Conservation (phyloP, 306 rosid species). For the Dicorynia guianensis region DNA sequence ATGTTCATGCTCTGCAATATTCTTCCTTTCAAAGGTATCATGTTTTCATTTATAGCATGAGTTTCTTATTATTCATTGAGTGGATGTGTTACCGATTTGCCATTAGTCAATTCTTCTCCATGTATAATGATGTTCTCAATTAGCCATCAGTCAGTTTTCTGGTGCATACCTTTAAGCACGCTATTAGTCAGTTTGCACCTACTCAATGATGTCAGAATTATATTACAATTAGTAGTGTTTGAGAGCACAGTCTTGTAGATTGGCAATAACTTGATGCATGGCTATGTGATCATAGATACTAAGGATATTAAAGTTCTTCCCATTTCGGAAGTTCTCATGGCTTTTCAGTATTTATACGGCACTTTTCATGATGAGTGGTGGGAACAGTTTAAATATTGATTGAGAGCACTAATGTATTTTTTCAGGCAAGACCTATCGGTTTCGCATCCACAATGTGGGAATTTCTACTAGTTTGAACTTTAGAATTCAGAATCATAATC, state of each 20-base stretch:
- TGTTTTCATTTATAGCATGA: neutral
- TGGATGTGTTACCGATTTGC: neutral
- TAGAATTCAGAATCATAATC: conserved; percentile 81
- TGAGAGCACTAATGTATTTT: conserved; percentile 26
- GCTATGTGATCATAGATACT: no score
- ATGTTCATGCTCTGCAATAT: neutral
- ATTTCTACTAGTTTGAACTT: conserved; percentile 84
- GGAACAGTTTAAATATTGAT: conserved; percentile 23
- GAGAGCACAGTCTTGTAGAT: no score
- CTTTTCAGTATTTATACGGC: neutral
- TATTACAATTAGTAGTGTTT: no score
- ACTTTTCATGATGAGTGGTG: neutral
- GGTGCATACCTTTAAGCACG: no score
- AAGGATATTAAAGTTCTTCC: neutral
- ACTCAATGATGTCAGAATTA: no score
- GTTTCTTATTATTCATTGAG: neutral
- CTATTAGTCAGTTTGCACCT: no score
- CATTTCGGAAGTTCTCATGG: neutral
- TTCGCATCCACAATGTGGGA: conserved; percentile 91
- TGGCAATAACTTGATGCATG: no score
- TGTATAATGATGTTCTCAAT: neutral
- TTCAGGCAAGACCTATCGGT: conserved; percentile 85
- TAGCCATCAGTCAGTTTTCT: no score
- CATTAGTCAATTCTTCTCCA: neutral
- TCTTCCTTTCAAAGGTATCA: neutral